These are phyloP conservation scores for Zygosaccharomyces pseudobailii DNA, from an alignment of 1,139 yeast species.

Conservation along the genomic window DNA sequence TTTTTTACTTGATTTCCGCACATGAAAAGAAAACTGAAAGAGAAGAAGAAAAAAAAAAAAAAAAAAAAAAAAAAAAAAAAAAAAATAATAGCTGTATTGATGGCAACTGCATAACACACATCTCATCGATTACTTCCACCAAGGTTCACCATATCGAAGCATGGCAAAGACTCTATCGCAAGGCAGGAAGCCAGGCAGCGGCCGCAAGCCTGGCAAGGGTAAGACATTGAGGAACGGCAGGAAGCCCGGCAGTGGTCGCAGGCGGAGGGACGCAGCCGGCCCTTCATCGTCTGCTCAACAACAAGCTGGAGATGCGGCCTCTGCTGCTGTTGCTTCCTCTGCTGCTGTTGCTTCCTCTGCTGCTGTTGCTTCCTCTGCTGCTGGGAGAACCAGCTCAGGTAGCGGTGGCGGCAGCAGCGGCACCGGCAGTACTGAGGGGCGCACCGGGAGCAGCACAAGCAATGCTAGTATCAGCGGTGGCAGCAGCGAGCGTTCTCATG, in stretches of 20 bases:
- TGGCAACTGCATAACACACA: neutral
- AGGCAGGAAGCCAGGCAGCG: slow-evolving; percentile 40
- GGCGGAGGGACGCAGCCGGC: slow-evolving; percentile 25
- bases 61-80: slow-evolving; percentile 5
- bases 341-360: no score
- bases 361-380: slow-evolving; percentile 3
- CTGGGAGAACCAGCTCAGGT: slow-evolving; percentile 1
- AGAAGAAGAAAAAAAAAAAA: slow-evolving; percentile 1
- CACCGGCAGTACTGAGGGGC: neutral
- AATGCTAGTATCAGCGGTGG: slow-evolving; percentile 3
- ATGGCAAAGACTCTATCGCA: slow-evolving; percentile 41
- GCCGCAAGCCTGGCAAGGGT: slow-evolving; percentile 39
- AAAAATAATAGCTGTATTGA: neutral
- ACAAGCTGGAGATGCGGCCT: slow-evolving; percentile 7
- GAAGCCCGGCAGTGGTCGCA: slow-evolving; percentile 39
- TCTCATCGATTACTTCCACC: neutral
- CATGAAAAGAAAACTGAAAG: neutral
- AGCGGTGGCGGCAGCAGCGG: slow-evolving; percentile 3
- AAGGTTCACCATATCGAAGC: neutral
- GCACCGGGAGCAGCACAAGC: slow-evolving; percentile 4
- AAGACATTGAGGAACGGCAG: slow-evolving; percentile 39
- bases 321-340: neutral
- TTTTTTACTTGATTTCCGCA: neutral
- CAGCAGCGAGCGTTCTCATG: slow-evolving; percentile 5
- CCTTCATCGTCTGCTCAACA: slow-evolving; percentile 1